Conservation (phyloP, 192 early-diverging fungal species). For the Lobulomyces angularis region DNA sequence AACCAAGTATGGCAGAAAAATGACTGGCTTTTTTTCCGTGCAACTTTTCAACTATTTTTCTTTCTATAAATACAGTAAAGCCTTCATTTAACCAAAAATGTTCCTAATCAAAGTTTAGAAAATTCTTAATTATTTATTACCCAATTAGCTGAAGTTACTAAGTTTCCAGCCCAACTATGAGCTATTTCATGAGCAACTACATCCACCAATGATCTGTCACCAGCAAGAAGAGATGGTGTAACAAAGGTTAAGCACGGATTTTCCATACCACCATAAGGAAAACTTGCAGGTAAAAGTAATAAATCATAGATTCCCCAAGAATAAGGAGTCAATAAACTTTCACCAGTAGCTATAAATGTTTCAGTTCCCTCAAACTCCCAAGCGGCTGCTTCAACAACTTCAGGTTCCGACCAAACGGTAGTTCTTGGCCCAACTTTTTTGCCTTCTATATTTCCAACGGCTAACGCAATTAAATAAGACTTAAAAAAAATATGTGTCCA, state of each 20-base stretch:
- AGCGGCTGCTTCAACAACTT: constrained; percentile 72
- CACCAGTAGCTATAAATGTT: constrained; percentile 38
- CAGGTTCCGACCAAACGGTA: constrained; percentile 95
- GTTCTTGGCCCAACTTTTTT: constrained; percentile 77
- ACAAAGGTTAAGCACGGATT: constrained; percentile 98
- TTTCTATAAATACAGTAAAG: constrained; percentile 85
- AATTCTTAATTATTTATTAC: constrained; percentile 28
- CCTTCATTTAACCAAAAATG: constrained; percentile 93
- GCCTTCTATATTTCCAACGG: constrained; percentile 76
- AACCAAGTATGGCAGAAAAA: constrained; percentile 77
- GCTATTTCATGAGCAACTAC: constrained; percentile 91
- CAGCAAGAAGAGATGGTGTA: constrained; percentile 89
- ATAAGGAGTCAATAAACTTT: constrained; percentile 66
- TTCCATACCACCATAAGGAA: constrained; percentile 70
- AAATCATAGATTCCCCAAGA: constrained; percentile 94
- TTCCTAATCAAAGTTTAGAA: constrained; percentile 36
- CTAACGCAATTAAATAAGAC: constrained; percentile 89
- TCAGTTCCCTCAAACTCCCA: constrained; percentile 80
- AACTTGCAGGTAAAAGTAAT: constrained; percentile 1
- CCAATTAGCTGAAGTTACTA: constrained; percentile 75
- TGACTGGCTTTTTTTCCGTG: constrained; percentile 65
- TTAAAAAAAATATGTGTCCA: constrained; percentile 9
- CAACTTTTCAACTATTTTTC: constrained; percentile 73
- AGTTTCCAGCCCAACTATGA: constrained; percentile 83
- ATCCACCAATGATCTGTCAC: constrained; percentile 85